Evolutionary conservation across 352 stramenopile species (phyloP).

Genomic region (Thalassiosira livingstoniorum): DNA sequence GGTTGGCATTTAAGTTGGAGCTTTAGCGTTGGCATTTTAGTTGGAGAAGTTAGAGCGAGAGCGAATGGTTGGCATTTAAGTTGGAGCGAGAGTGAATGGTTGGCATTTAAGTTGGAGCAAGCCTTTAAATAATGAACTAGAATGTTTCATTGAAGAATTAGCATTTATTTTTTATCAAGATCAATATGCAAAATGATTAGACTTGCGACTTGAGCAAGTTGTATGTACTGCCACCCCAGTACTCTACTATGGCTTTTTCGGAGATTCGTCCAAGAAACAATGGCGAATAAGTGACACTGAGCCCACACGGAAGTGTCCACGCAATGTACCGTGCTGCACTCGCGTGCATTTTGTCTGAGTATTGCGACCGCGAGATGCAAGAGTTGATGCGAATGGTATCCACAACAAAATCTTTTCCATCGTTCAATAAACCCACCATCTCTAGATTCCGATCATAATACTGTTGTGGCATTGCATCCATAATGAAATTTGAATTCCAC

Average conservation of each 20-base stretch:
- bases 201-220: too few relatives aligned
- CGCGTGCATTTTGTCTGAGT: slow-evolving; percentile 4
- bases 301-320: slow-evolving; percentile 2
- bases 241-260: slow-evolving; percentile 16
- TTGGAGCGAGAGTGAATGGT: too few relatives aligned
- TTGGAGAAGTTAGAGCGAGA: too few relatives aligned
- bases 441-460: slow-evolving; percentile 8
- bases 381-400: slow-evolving; percentile 16
- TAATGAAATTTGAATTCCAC: slow-evolving; percentile 8
- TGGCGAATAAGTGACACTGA: slow-evolving; percentile 13
- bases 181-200: too few relatives aligned
- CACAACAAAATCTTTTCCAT: slow-evolving; percentile 13
- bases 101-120: too few relatives aligned
- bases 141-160: too few relatives aligned
- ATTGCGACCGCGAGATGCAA: not conserved
- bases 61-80: too few relatives aligned
- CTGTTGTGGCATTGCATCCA: slow-evolving; percentile 6
- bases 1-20: too few relatives aligned
- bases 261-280: slow-evolving; percentile 12
- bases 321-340: slow-evolving; percentile 8
- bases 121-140: too few relatives aligned
- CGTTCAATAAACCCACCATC: slow-evolving; percentile 1
- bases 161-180: too few relatives aligned
- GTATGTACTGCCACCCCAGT: too few relatives aligned
- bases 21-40: too few relatives aligned